Percentiles rank a stretch among this genome's conserved stretches.
Conservation (phyloP, 805 yeast species). For the Pichia scutulata region DNA sequence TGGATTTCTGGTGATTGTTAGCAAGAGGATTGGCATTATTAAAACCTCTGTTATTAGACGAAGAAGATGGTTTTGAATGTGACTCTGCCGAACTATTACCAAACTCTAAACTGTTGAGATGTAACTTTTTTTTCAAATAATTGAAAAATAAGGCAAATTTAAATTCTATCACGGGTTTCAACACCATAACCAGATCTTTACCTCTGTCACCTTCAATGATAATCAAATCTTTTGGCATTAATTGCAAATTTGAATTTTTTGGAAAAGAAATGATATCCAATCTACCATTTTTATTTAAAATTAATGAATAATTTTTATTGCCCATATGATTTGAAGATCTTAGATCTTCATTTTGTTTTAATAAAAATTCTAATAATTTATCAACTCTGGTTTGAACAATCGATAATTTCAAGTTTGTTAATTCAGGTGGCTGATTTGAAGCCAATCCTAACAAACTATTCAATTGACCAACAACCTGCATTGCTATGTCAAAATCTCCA, state of each 20-base stretch:
- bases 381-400: slow-evolving; percentile 20
- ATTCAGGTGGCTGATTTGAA: background rate
- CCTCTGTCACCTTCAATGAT: slow-evolving; percentile 83
- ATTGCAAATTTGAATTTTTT: slow-evolving; percentile 49
- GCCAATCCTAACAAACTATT: slow-evolving; percentile 20
- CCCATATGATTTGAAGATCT: slow-evolving; percentile 26
- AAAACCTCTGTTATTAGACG: background rate
- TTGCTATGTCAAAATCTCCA: slow-evolving; percentile 34
- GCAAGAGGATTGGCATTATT: slow-evolving; percentile 14
- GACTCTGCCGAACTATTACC: slow-evolving; percentile 23
- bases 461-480: slow-evolving; percentile 32
- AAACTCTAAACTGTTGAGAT: slow-evolving; percentile 42
- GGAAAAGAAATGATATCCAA: slow-evolving; percentile 66
- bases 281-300: slow-evolving; percentile 34
- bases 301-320: slow-evolving; percentile 30
- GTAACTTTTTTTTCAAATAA: slow-evolving; percentile 67
- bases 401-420: slow-evolving; percentile 6
- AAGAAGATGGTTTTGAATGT: background rate
- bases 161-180: slow-evolving; percentile 55
- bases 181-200: slow-evolving; percentile 65
- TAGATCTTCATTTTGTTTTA: slow-evolving; percentile 39
- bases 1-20: slow-evolving; percentile 18
- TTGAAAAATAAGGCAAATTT: slow-evolving; percentile 65
- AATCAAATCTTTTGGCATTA: slow-evolving; percentile 57
- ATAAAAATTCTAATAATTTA: slow-evolving; percentile 31